Evolutionary conservation across 2,329 filamentous ascomycete genomes (phyloP), one percentile per base, ranked within the genome.

Genomic region (Cladosporium sp.): DNA sequence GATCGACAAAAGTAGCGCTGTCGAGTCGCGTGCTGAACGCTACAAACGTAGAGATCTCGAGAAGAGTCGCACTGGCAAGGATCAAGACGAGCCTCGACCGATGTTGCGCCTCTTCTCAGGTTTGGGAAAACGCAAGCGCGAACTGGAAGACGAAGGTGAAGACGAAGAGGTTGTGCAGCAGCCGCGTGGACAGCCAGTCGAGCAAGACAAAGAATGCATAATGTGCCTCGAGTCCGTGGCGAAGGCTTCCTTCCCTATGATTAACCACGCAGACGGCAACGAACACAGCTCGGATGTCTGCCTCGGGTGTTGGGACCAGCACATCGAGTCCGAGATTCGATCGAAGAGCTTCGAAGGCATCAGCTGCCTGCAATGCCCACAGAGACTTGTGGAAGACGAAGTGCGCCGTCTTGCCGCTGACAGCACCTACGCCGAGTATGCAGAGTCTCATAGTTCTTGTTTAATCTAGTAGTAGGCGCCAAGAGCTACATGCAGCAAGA

Each of bases 241-340:
- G 0, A 30, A 13, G 21, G 59, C 58, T 34, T 54, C 21, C 5
- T 68, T 66, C 34, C 67, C 70, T 3, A 57, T 21, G 11, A 18
- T 32, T 8, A 59, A 46, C 5, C 66, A 68, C 54, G 23, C 26
- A 3, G 30, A 13, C 30, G 25, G 21, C 4, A 16, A 23, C 1
- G n/a, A 62, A 23, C 63, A 66, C 39, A 53, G 21, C 23, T 46
- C 54, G 1, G 32, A 59, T 6, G 62, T 67, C 1, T 70, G 69
- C 57, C 63, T 64, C 46, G 62, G 58, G 3, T 71, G 70, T 65
- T 73, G 68, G 68, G 16, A 67, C 2, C 34, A 63, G 23, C 71
- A 70, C 63, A 34, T 72, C 6, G 28, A 10, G 1, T 18, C 6
- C 6, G 43, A 61, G 21, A 36, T 70, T 18, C 36, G 63, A 1